Evolutionary conservation across 768 basidiomycete species (phyloP).

Genomic region (Suillus paluster): DNA sequence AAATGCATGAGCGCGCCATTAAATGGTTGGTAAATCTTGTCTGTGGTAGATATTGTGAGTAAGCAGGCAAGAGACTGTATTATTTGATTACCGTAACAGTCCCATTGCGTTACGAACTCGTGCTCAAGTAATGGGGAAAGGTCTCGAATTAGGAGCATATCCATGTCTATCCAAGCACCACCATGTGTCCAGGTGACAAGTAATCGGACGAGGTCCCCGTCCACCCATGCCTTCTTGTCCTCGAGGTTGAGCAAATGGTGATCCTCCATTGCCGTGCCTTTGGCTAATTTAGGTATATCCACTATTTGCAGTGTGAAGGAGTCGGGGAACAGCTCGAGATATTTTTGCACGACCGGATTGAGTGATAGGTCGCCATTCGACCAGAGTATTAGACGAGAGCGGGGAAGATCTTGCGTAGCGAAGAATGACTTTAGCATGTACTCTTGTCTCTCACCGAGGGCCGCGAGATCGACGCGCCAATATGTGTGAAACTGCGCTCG

Average conservation of each 20-base stretch:
- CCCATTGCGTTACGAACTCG: constrained; percentile 98
- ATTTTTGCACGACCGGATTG: constrained; percentile 63
- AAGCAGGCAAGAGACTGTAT: neutral
- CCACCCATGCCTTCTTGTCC: constrained; percentile 90
- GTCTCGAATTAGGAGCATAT: constrained; percentile 87
- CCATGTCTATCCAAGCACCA: constrained; percentile 98
- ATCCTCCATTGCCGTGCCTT: constrained; percentile 75
- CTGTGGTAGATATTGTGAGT: constrained; percentile 37
- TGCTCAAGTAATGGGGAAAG: constrained; percentile 85
- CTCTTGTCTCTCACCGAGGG: constrained; percentile 82
- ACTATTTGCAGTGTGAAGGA: constrained; percentile 71
- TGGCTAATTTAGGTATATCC: constrained; percentile 69
- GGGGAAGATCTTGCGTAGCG: constrained; percentile 77
- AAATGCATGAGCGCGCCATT: constrained; percentile 98
- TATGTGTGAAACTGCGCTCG: constrained; percentile 87
- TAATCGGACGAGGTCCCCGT: constrained; percentile 88
- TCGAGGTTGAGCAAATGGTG: constrained; percentile 59
- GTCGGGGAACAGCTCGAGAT: constrained; percentile 66
- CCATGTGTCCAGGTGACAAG: constrained; percentile 88
- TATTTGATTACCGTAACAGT: constrained; percentile 79
- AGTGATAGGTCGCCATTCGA: constrained; percentile 77
- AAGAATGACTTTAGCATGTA: constrained; percentile 93
- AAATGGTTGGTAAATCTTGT: constrained; percentile 75
- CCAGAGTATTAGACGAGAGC: constrained; percentile 85
- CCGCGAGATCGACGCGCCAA: constrained; percentile 87